Evolutionary conservation across 2,329 filamentous ascomycete species (phyloP), one percentile per base, ranked within the genome.

Genomic region (Mycogone perniciosa): DNA sequence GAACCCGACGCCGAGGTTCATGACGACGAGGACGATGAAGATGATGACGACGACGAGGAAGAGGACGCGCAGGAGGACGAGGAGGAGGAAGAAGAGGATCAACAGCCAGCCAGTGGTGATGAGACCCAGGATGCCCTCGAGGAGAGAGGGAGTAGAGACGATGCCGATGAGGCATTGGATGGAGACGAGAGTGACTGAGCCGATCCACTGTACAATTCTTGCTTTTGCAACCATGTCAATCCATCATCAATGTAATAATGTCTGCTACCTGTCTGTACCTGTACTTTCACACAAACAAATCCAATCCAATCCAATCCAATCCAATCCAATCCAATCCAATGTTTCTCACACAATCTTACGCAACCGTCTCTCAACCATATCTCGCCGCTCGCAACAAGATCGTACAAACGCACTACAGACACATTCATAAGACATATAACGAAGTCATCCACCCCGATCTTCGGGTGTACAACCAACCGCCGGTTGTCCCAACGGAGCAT

Each of bases 141-240:
- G 31, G 76, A 77, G 43, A 73, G 73, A 33, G 62, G 73, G 48
- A 69, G 71, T 13, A 71, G 71, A 29, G 74, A 74, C 4, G 71
- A 73, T 2, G 77, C 72, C 29, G 82, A 84, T 51, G 84, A 86
- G 56, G 83, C 81, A 9, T 64, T 85, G 52, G 81, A 84, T 57
- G 80, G 77, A 8, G 76, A 79, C 46, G 81, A 84, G 54, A 82
- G 79, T 58, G 79, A 82, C 50, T 81, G 62, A 55, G 8, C n/a
- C 6, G 1, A 7, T 29, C 11, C 26, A 38, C 35, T 38, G n/a
- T 35, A 6, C 35, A n/a, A n/a, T 38, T 7, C 35, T 13, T 38
- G 35, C 9, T 5, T 5, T n/a, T 6, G 35, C 33, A 35, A 35
- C 7, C 33, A 8, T 35, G 7, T 35, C 33, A 35, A 8, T 35